Base-by-base conservation (phyloP, 2,329 filamentous ascomycete genomes). In the Xylariomycetidae sp. region DNA sequence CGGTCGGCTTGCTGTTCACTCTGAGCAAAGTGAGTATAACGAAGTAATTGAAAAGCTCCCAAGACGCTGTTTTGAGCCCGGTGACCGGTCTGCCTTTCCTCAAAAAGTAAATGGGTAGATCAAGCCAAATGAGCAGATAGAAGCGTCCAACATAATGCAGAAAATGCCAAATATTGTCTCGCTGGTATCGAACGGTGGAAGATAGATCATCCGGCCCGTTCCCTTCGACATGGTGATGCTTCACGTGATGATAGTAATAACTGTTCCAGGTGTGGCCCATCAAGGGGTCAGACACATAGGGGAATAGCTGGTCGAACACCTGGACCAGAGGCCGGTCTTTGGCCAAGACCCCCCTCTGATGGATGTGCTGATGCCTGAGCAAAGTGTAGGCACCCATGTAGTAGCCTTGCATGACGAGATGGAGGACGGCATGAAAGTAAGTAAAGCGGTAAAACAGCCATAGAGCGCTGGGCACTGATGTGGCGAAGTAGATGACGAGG, bases 241-340 rank as follows among this genome's bases (percentile, higher is more conserved):
- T 90, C 53, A 89, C 83, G 50, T 90, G 85, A 53, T 90, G 85
- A 53, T 88, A 89, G 56, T 74, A 90, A 62, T 90, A 90, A 2
- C 80, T 82, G 61, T 90, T 87, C 83, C 84, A 88, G 0, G 85
- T 88, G 51, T 90, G 85, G 9, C 85, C 85, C 74, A 88, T 83
- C 36, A 90, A 60, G 0, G 85, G 85, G 46, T 88, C 82, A 9
- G 77, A 65, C 25, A 89, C 57, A 53, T 88, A 90, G 0, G 85
- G 85, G 46, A 88, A 89, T 2, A 70, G 33, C 5, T 59, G 53
- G 50, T 90, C 85, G 38, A 89, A 58, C 18, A 70, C 16, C 16
- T 30, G 50, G 33, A 42, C 34, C 27, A 38, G 40, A 34, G 71
- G 74, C 6, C 62, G 55, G n/a, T n/a, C n/a, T 48, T 73, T 74